These are phyloP conservation scores for Microsporum ferrugineum DNA, from an alignment of 2,329 filamentous ascomycete species.

Conservation along the genomic window DNA sequence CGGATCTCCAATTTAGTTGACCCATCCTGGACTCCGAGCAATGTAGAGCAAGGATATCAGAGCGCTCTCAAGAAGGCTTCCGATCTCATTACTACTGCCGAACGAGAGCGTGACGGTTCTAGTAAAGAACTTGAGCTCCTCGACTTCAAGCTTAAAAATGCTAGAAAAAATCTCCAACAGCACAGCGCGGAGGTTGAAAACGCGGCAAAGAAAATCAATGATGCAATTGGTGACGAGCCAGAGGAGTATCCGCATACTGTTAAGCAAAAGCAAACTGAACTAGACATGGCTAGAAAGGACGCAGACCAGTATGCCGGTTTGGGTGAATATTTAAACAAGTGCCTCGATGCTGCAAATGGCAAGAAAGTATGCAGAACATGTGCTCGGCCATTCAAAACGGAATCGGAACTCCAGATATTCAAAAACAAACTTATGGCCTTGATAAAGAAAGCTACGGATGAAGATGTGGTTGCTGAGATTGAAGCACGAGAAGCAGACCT, in stretches of 20 bases:
- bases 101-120: conserved; percentile 57
- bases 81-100: conserved; percentile 50
- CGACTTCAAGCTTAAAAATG: conserved; percentile 58
- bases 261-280: conserved; percentile 40
- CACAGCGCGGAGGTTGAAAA: conserved; percentile 51
- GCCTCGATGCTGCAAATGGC: conserved; percentile 52
- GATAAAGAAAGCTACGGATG: conserved; percentile 37
- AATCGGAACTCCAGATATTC: conserved; percentile 51
- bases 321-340: conserved; percentile 59
- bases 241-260: conserved; percentile 43
- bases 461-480: conserved; percentile 51
- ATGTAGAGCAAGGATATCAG: conserved; percentile 61
- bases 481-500: conserved; percentile 51
- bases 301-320: conserved; percentile 56
- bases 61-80: conserved; percentile 47
- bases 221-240: conserved; percentile 44
- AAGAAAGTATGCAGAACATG: conserved; percentile 70
- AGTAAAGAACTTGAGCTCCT: conserved; percentile 64
- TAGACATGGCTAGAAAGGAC: conserved; percentile 48
- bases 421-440: conserved; percentile 53
- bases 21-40: conserved; percentile 55
- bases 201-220: conserved; percentile 52
- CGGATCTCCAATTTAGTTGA: conserved; percentile 58
- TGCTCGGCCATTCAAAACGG: conserved; percentile 52
- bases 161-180: conserved; percentile 52